phyloP scores from a whole-genome alignment of 345 rosid genomes.

The Noccaea caerulescens region DNA sequence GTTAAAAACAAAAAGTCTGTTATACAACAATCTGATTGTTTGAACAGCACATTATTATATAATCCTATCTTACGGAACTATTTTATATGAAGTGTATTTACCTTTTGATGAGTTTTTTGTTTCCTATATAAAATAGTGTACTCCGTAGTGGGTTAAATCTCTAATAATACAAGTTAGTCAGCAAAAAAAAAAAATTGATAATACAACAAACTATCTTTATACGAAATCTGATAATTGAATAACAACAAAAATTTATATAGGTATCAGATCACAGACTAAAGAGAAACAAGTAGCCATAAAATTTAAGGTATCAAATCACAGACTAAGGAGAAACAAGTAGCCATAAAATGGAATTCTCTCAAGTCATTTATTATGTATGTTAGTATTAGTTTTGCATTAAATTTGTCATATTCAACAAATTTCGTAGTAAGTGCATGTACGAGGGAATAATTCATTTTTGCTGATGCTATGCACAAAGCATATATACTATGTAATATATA shows the following conservation, averaged over 20 bases:
- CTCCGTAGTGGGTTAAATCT: no score
- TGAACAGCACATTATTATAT: no score
- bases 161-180: no score
- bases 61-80: no score
- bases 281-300: background rate
- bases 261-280: background rate
- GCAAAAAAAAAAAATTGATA: no score
- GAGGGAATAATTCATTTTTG: conserved; percentile 16
- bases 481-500: background rate
- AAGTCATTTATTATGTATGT: background rate
- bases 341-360: background rate
- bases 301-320: background rate
- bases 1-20: no score
- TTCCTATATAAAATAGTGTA: no score
- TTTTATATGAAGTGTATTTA: no score
- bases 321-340: background rate
- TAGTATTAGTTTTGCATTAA: background rate
- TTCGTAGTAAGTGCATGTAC: conserved; percentile 19
- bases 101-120: no score
- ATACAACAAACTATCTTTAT: no score
- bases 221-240: background rate
- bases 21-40: no score
- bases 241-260: conserved; percentile 1
- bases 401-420: conserved; percentile 1
- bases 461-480: conserved; percentile 4